Conservation (phyloP, 2,329 filamentous ascomycete genomes). For the Botryotinia globosa region DNA sequence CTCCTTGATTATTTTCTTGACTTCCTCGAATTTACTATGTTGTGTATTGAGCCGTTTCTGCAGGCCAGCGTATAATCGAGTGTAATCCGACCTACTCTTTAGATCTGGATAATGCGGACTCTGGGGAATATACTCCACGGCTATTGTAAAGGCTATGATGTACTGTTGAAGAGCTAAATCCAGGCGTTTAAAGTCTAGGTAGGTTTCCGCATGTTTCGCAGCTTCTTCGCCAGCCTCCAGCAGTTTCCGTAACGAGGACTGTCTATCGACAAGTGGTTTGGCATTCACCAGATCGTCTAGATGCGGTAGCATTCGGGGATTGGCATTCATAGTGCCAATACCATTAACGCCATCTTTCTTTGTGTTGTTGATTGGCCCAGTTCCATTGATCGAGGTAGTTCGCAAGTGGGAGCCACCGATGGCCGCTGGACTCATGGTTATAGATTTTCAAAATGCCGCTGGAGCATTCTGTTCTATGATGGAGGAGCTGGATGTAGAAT, state of each 20-base stretch:
- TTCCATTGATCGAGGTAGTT: slow-evolving; percentile 31
- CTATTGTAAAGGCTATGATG: slow-evolving; percentile 75
- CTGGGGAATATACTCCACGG: slow-evolving; percentile 70
- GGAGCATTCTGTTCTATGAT: slow-evolving; percentile 28
- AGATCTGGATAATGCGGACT: slow-evolving; percentile 72
- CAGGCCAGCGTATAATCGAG: slow-evolving; percentile 49
- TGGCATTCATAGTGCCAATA: slow-evolving; percentile 26
- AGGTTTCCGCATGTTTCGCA: slow-evolving; percentile 59
- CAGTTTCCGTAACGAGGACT: slow-evolving; percentile 51
- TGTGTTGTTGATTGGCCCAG: slow-evolving; percentile 28
- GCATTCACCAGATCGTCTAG: slow-evolving; percentile 45
- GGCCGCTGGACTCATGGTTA: slow-evolving; percentile 37
- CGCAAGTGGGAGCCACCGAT: slow-evolving; percentile 30
- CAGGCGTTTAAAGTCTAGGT: slow-evolving; percentile 61
- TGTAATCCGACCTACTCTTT: slow-evolving; percentile 52
- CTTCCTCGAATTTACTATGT: slow-evolving; percentile 51
- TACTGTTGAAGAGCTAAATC: slow-evolving; percentile 82
- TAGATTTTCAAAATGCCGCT: slow-evolving; percentile 8
- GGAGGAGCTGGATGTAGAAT: background rate
- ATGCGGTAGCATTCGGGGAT: slow-evolving; percentile 41
- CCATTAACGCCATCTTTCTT: slow-evolving; percentile 22
- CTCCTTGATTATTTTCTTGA: slow-evolving; percentile 59
- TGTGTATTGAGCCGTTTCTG: slow-evolving; percentile 50
- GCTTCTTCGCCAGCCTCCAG: slow-evolving; percentile 52
- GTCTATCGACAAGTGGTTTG: slow-evolving; percentile 36